These are phyloP conservation scores for Talaromyces sp. DNA, from an alignment of 2,329 filamentous ascomycete genomes.

Conservation along the genomic window DNA sequence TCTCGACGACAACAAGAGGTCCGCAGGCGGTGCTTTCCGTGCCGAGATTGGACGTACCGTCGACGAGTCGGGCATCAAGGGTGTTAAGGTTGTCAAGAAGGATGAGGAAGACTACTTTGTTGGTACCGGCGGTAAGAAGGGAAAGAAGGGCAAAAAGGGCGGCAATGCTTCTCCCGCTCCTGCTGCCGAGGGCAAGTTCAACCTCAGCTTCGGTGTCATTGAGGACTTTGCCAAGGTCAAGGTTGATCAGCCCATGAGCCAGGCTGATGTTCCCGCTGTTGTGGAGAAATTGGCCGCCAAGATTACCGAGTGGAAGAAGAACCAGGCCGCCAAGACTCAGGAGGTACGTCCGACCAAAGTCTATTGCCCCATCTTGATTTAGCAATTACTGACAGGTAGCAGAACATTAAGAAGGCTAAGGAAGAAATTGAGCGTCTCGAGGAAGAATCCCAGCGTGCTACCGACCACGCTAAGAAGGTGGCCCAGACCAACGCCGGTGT, in stretches of 20 bases:
- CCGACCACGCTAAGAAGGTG: constrained; percentile 49
- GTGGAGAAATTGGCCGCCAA: constrained; percentile 91
- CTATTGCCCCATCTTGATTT: not conserved
- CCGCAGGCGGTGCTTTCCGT: constrained; percentile 64
- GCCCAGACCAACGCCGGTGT: constrained; percentile 50
- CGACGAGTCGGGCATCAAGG: constrained; percentile 79
- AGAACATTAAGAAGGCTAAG: constrained; percentile 97
- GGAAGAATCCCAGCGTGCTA: constrained; percentile 58
- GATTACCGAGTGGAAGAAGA: constrained; percentile 83
- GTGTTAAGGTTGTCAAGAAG: constrained; percentile 78
- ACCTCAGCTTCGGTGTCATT: constrained; percentile 83
- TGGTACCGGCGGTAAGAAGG: constrained; percentile 72
- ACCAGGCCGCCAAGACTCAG: constrained; percentile 85
- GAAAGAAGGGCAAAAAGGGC: constrained; percentile 81
- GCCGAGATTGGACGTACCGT: constrained; percentile 79
- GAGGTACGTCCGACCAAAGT: constrained; percentile 60
- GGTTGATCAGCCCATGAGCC: constrained; percentile 82
- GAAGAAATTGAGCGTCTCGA: constrained; percentile 87
- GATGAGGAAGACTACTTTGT: constrained; percentile 83
- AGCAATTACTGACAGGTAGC: constrained; percentile 28
- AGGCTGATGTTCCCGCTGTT: constrained; percentile 72
- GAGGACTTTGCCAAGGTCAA: constrained; percentile 82
- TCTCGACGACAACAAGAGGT: constrained; percentile 42
- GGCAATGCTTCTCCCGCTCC: constrained; percentile 47
- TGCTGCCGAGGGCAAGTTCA: constrained; percentile 62